Percentiles rank a stretch among this genome's conserved stretches.
phyloP scores from a whole-genome alignment of 78 protist genomes.

The Dictyostelium intermedium region DNA sequence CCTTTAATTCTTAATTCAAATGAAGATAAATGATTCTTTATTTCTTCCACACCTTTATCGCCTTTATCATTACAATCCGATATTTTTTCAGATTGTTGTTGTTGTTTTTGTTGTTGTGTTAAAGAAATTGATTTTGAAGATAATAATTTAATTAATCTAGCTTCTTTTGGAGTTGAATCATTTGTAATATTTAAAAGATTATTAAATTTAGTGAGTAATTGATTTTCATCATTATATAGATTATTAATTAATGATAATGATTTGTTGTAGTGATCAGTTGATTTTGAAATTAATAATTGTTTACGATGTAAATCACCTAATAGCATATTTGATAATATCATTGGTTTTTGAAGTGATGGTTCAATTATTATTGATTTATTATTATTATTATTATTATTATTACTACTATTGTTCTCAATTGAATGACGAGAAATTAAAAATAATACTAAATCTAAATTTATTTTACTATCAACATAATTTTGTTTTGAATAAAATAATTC shows the following conservation, averaged over 20 bases:
- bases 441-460: constrained; percentile 39
- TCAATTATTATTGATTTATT: background rate
- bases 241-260: background rate
- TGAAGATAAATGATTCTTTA: constrained; percentile 5
- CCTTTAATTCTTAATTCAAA: constrained; percentile 7
- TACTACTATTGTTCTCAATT: background rate
- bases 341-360: background rate
- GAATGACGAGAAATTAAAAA: background rate
- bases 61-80: background rate
- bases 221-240: background rate
- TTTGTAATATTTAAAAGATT: background rate
- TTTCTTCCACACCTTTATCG: background rate
- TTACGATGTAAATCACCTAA: constrained; percentile 61
- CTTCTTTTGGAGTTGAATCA: constrained; percentile 70
- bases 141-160: constrained; percentile 25
- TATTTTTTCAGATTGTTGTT: background rate
- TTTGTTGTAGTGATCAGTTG: background rate
- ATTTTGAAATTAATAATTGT: constrained; percentile 12
- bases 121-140: background rate
- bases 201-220: constrained; percentile 11
- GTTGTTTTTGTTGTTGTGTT: background rate
- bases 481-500: constrained; percentile 50
- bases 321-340: constrained; percentile 48
- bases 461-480: constrained; percentile 37
- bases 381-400: too few species aligned